A percentile compares a stretch with the other conserved stretches of the same genome.
Conservation (phyloP, 306 rosid species). For the Fagus crenata region DNA sequence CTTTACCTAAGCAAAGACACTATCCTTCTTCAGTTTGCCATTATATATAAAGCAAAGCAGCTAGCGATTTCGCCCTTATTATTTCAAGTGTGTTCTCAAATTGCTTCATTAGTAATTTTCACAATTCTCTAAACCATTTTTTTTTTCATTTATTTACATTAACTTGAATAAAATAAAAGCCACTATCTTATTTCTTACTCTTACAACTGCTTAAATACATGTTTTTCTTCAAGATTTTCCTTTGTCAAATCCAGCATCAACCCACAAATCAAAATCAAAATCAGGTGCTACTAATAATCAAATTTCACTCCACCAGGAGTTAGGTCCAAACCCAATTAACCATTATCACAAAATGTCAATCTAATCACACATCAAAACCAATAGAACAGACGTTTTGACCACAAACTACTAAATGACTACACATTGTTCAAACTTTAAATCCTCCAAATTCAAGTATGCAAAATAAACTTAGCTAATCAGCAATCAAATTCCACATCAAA, state of each 20-base stretch:
- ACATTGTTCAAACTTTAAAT: not conserved
- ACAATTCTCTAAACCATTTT: not conserved
- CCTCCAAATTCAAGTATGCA: not conserved
- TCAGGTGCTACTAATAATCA: not conserved
- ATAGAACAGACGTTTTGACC: not conserved
- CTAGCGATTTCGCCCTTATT: not conserved
- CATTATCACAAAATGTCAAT: not conserved
- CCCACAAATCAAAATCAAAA: not conserved
- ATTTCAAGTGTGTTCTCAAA: not conserved
- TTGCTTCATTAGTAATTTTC: not conserved
- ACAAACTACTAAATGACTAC: not conserved
- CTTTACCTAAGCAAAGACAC: no score
- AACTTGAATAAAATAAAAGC: not conserved
- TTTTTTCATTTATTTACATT: not conserved
- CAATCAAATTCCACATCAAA: not conserved
- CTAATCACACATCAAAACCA: not conserved
- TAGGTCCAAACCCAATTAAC: not conserved
- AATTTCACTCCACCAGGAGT: not conserved
- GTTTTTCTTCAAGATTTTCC: not conserved
- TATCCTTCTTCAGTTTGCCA: not conserved
- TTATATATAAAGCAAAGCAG: not conserved
- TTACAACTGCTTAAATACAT: not conserved
- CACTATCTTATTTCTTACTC: not conserved
- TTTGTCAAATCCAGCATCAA: not conserved
- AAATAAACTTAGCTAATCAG: not conserved